Base-by-base conservation (phyloP, 2,329 filamentous ascomycete genomes). In the Parasarocladium wereldwijsianum region DNA sequence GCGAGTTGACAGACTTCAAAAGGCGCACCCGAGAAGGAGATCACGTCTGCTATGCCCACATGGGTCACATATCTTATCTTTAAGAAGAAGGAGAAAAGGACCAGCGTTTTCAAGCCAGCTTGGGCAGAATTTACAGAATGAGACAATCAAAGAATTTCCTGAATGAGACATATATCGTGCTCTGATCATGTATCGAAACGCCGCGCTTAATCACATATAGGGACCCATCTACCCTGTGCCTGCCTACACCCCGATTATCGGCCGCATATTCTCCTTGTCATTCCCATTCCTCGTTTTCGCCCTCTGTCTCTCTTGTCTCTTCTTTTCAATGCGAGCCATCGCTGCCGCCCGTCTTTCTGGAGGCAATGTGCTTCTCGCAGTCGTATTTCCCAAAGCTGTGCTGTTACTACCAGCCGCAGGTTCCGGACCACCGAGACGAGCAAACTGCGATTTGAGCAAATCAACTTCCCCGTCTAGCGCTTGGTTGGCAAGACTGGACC, bases 251-350 rank as follows among this genome's bases (percentile, higher is more conserved):
- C 18, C 8, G 12, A 8, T 11, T 18, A 27, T 23, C 21, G 56
- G 55, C 34, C 48, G 50, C 36, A 65, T 37, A 41, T 71, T 70
- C 50, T 70, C 67, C 54, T 70, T 68, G 36, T 63, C 58, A 18
- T 43, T 38, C 8, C 43, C 47, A 31, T 40, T 44, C 19, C 44
- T 45, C 27, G 45, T 45, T 28, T 48, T 45, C 17, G 46, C 42
- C 34, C 49, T 50, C 43, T 52, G 55, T 43, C 64, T 64, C 44
- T 69, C 60, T n/a, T 58, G 57, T 43, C 59, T 62, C 42, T 64
- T 59, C 45, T 60, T 56, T 45, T 70, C 61, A 10, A 73, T 58
- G 6, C 66, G 52, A 24, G 66, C 68, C 30, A 68, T 53, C 8
- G 66, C 68, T 2, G 66, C 67, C 6, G 64, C 62, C 26, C 57